Evolutionary conservation across 371 early-diverging fungal genomes (phyloP), one percentile per base, ranked within the genome.

Genomic region (Actinomortierella wolfii): DNA sequence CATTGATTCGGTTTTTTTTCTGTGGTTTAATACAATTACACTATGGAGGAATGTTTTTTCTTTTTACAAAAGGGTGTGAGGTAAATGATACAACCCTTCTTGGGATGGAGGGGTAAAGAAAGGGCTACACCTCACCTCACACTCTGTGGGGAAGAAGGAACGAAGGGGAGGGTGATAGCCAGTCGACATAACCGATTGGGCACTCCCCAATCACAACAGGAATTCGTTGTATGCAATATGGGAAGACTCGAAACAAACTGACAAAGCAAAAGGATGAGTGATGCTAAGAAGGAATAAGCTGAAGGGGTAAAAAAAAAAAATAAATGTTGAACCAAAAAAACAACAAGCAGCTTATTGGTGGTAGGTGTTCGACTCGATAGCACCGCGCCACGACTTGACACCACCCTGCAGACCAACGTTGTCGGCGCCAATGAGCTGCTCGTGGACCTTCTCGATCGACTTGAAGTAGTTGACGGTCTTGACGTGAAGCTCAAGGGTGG

Each of bases 401-500:
- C 71, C 84, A 18, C 92, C 93, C 67, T 90, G 88, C 46, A 92
- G 78, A 26, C 89, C 89, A 46, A 92, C 79, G 70, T 91, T 89
- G 56, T 92, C 91, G 46, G 84, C 79, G 46, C 93, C 93, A 66
- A 92, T 88, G 50, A 92, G 75, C 66, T 89, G 81, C 59, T 89
- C 83, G 56, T 93, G 93, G 18, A 93, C 94, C 78, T 91, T 89
- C 68, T 94, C 94, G 61, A 94, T 94, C 45, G 89, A 89, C 79
- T 92, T 92, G 81, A 93, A 94, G 78, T 94, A 93, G 77, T 91
- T 90, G 53, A 93, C 93, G 6, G 93, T 93, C 83, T 94, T 94
- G 60, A 94, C 94, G 57, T 94, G 93, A 39, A 94, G 81, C 73
- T 94, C 94, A 41, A 93, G 75, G 1, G 94, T 93, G 17, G 94